Evolutionary conservation across 202 grass and related monocot genomes (phyloP), one percentile per base, ranked within the genome.

Genomic region (Carex arenaria): DNA sequence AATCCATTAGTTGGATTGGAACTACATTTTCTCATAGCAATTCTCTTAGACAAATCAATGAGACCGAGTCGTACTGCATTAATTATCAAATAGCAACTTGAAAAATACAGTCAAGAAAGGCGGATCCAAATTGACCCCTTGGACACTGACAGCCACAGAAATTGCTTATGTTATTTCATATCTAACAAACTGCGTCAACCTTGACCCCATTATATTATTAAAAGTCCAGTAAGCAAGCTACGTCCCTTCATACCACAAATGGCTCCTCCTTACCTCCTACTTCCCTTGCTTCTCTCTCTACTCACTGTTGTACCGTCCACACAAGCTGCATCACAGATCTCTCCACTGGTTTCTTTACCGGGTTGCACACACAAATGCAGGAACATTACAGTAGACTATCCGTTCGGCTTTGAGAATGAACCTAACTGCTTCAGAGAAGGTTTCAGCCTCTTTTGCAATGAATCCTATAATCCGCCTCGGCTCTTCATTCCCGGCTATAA

Each of bases 381-480:
- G 4, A 0, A 14, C 73, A 55, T 91, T 0, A 19, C 40, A 0
- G 67, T 90, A 4, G 82, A 82, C 0, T 91, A 86, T 45, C 89
- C 89, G 0, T 91, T 85, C 72, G 89, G 86, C 18, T 83, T 63
- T 34, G n/a, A 84, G 31, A 34, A 34, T 34, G 32, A 34, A 3
- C 32, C 10, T 0, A 78, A 71, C 20, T 88, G 86, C 83, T 88
- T 85, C 86, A 82, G 26, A 0, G 22, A 91, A 0, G 62, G 43
- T 3, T 90, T 85, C 70, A 2, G 23, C 12, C 86, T 91, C 40
- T 70, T 84, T 14, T 91, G 89, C 79, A 64, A 88, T 36, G 71
- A 88, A 4, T 4, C 56, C 36, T 49, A 14, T 56, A 86, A 38
- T 0, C 86, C 84, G 3, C 22, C 81, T 30, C 55, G 22, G 17